phyloP scores from a whole-genome alignment of 495 filamentous ascomycete species.

The Xylaria longipes region DNA sequence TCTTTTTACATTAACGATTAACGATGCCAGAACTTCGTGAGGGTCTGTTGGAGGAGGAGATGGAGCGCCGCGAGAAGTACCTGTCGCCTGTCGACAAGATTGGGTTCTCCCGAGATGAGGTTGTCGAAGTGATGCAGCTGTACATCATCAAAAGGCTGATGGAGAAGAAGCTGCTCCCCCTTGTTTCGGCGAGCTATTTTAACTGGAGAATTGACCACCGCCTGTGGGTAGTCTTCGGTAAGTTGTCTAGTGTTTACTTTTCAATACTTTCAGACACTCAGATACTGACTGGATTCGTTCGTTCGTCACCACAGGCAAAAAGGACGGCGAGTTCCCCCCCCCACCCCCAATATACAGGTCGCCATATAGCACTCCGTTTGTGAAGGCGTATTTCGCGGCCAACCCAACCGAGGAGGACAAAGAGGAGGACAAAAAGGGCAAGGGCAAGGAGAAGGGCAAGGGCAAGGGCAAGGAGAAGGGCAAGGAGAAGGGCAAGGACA shows the following conservation, averaged over 20 bases:
- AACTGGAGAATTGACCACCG: neutral
- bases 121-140: neutral
- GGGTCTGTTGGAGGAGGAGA: neutral
- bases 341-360: neutral
- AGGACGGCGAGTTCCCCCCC: neutral
- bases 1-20: neutral
- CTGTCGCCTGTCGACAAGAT: neutral
- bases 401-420: neutral
- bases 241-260: too few species aligned
- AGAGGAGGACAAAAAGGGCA: too few species aligned
- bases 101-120: neutral
- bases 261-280: too few species aligned
- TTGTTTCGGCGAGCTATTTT: neutral
- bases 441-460: neutral
- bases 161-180: neutral
- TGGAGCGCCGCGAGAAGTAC: neutral
- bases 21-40: neutral
- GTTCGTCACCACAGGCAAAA: constrained; percentile 6
- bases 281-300: neutral
- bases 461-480: neutral
- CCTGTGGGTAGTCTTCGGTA: neutral
- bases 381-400: neutral
- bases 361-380: neutral
- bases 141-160: neutral
- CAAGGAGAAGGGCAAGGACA: neutral